Evolutionary conservation across 2,329 filamentous ascomycete species (phyloP).

Genomic region (Coniochaeta hoffmannii): DNA sequence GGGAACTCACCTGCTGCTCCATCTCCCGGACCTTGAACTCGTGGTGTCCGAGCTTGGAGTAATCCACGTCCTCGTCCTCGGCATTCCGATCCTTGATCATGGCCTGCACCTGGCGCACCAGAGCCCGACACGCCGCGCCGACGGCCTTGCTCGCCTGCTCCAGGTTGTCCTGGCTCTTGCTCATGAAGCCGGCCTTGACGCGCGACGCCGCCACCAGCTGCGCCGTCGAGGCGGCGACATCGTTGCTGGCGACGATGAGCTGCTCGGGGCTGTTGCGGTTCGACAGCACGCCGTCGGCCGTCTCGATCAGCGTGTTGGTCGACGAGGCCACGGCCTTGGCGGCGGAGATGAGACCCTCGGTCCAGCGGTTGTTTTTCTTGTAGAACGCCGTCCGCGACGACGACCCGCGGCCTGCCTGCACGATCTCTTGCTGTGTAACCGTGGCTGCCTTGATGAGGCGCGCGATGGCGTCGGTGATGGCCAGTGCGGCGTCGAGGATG

Average conservation of each 20-base stretch:
- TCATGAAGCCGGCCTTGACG: slow-evolving; percentile 98
- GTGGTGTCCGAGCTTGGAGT: slow-evolving; percentile 78
- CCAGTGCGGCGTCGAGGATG: slow-evolving; percentile 86
- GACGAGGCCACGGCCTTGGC: slow-evolving; percentile 92
- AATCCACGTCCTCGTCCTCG: slow-evolving; percentile 81
- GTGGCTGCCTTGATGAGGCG: slow-evolving; percentile 93
- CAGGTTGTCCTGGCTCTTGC: slow-evolving; percentile 86
- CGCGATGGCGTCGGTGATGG: slow-evolving; percentile 89
- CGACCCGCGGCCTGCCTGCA: slow-evolving; percentile 81
- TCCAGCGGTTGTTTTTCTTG: slow-evolving; percentile 99
- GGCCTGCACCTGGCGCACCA: slow-evolving; percentile 88
- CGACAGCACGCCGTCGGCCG: slow-evolving; percentile 88
- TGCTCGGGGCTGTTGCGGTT: slow-evolving; percentile 92
- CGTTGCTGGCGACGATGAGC: slow-evolving; percentile 94
- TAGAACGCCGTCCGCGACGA: slow-evolving; percentile 91
- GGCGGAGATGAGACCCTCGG: slow-evolving; percentile 91
- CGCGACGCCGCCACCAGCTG: slow-evolving; percentile 92
- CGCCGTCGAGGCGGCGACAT: slow-evolving; percentile 91
- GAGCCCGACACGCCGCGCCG: slow-evolving; percentile 73
- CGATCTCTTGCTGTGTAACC: slow-evolving; percentile 90
- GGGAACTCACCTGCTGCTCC: slow-evolving; percentile 94
- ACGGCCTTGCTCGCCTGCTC: slow-evolving; percentile 92
- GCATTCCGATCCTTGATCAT: slow-evolving; percentile 84
- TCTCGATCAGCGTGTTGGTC: slow-evolving; percentile 96
- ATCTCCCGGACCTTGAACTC: slow-evolving; percentile 99